Percentiles rank a stretch among this genome's conserved stretches.
These are phyloP conservation scores for Paramecium bursaria DNA, from an alignment of 73 alveolate species.

Conservation along the genomic window DNA sequence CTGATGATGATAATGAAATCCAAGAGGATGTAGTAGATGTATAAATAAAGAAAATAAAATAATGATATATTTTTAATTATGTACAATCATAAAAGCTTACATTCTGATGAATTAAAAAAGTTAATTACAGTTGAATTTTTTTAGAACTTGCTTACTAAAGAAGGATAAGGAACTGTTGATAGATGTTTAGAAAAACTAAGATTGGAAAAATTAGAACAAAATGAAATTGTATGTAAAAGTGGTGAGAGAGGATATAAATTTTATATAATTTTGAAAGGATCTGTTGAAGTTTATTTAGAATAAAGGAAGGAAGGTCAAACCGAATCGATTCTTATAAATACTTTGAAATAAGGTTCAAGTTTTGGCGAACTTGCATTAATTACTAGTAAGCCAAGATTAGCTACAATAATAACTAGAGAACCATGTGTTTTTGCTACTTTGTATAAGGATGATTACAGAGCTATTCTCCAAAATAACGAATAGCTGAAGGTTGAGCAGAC, in stretches of 20 bases:
- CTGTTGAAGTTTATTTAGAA: constrained; percentile 38
- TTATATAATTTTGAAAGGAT: constrained; percentile 57
- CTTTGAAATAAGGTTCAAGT: background rate
- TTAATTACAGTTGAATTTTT: too few relatives aligned
- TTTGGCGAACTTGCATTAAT: constrained; percentile 70
- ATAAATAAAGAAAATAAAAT: too few relatives aligned
- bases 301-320: background rate
- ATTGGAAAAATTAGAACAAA: background rate
- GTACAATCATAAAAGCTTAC: too few relatives aligned
- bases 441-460: constrained; percentile 54
- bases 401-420: constrained; percentile 7
- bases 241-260: constrained; percentile 61
- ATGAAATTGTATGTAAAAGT: constrained; percentile 1
- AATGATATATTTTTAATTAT: too few relatives aligned
- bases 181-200: background rate
- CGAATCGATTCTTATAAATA: background rate
- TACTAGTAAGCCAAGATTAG: constrained; percentile 41
- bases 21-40: too few relatives aligned
- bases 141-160: too few relatives aligned
- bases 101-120: too few relatives aligned
- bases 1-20: constrained; percentile 9
- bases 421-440: constrained; percentile 56
- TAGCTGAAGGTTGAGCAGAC: background rate
- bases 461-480: constrained; percentile 3
- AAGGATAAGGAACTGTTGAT: background rate